These are phyloP conservation scores for Microsporum canis DNA, from an alignment of 2,329 filamentous ascomycete genomes.

Conservation along the genomic window DNA sequence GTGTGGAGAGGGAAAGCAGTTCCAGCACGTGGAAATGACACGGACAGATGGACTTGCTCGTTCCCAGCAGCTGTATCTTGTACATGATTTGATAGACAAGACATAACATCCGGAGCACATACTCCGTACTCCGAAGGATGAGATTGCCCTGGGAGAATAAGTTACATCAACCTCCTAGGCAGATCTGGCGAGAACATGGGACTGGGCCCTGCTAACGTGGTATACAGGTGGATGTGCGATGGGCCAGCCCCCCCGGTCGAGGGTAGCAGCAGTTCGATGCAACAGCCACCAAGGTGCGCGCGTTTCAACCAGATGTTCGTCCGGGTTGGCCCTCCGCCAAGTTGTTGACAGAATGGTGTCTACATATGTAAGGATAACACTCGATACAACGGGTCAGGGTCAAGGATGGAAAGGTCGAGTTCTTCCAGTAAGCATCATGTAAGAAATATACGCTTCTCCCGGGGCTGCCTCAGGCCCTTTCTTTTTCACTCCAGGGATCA, in stretches of 20 bases:
- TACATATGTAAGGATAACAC: background rate
- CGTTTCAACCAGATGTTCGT: background rate
- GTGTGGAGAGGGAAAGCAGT: background rate
- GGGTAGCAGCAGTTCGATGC: background rate
- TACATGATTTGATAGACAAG: background rate
- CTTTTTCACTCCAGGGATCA: background rate
- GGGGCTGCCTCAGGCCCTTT: background rate
- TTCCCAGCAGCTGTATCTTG: background rate
- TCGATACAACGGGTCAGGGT: background rate
- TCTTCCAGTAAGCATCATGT: background rate
- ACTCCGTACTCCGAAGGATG: no score
- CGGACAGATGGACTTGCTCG: background rate
- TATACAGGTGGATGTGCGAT: background rate
- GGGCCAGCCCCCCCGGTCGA: background rate
- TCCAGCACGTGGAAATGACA: background rate
- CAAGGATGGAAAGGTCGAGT: background rate
- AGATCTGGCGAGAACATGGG: background rate
- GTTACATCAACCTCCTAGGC: background rate
- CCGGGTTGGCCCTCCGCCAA: background rate
- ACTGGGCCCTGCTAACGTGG: background rate
- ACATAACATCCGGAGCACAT: no score
- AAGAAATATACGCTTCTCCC: background rate
- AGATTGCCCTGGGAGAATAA: background rate
- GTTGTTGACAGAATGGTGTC: background rate
- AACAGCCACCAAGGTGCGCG: background rate